Conservation (phyloP, 768 basidiomycete genomes). For the Myochromella boudieri region DNA sequence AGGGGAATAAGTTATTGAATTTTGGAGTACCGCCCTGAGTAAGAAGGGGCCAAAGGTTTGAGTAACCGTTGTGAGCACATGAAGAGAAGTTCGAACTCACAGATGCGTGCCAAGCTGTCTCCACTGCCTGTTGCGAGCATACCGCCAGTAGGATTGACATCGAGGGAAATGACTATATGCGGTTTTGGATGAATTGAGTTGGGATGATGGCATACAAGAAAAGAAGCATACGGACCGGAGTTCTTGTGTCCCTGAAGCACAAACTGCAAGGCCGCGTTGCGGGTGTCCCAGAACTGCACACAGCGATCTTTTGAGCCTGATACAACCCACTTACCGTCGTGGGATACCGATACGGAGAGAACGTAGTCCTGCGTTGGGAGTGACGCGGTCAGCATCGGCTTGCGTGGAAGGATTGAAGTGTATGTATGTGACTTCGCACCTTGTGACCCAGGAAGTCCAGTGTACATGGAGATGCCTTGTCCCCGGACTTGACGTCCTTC, state of each 20-base stretch:
- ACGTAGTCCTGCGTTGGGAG: constrained; percentile 52
- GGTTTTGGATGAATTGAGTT: constrained; percentile 17
- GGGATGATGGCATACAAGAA: not conserved
- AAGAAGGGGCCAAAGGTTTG: not conserved
- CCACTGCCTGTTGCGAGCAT: constrained; percentile 53
- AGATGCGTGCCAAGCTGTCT: constrained; percentile 55
- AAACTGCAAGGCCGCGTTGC: constrained; percentile 76
- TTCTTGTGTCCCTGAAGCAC: constrained; percentile 82
- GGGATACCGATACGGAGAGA: constrained; percentile 66
- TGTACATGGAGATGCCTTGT: constrained; percentile 46
- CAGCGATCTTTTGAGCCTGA: constrained; percentile 94
- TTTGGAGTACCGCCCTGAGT: constrained; percentile 14
- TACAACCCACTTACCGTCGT: constrained; percentile 92
- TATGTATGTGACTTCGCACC: constrained; percentile 49
- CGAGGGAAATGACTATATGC: constrained; percentile 52
- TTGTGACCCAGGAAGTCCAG: constrained; percentile 92
- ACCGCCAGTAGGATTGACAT: constrained; percentile 44
- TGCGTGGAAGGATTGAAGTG: constrained; percentile 31
- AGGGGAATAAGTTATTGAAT: not conserved
- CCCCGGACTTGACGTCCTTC: constrained; percentile 56
- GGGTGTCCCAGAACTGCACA: constrained; percentile 91
- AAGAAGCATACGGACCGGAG: constrained; percentile 36
- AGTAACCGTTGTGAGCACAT: too few relatives aligned
- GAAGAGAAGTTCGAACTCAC: too few relatives aligned
- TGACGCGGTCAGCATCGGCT: not conserved